These are phyloP conservation scores for Yamadazyma oceani DNA, from an alignment of 1,139 yeast species.

Conservation along the genomic window DNA sequence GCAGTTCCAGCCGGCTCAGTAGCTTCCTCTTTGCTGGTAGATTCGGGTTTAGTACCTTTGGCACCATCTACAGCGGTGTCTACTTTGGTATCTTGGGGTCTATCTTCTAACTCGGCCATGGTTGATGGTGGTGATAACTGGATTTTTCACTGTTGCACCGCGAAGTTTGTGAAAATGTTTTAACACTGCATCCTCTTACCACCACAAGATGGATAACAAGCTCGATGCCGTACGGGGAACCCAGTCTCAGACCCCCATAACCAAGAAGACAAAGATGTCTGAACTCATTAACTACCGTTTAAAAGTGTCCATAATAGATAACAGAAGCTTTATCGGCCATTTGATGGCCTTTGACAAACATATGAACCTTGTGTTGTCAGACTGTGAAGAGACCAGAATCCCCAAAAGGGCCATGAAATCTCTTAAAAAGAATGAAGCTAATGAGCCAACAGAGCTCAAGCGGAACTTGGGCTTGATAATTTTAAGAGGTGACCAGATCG, in stretches of 20 bases:
- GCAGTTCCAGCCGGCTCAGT: slow-evolving; percentile 10
- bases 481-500: slow-evolving; percentile 84
- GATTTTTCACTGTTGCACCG: slow-evolving; percentile 6
- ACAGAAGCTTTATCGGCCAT: slow-evolving; percentile 74
- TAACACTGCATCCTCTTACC: no score
- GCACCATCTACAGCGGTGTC: slow-evolving; percentile 8
- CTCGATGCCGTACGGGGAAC: no score
- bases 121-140: slow-evolving; percentile 1
- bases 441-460: slow-evolving; percentile 50
- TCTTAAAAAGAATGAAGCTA: slow-evolving; percentile 31
- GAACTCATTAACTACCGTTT: slow-evolving; percentile 75
- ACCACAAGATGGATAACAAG: no score
- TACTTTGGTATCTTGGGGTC: slow-evolving; percentile 4
- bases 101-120: slow-evolving; percentile 3
- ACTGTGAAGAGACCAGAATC: slow-evolving; percentile 79
- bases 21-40: slow-evolving; percentile 8
- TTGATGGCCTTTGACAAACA: slow-evolving; percentile 86
- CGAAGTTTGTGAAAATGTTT: slow-evolving; percentile 5
- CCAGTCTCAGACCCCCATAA: slow-evolving; percentile 3
- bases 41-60: slow-evolving; percentile 3
- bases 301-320: slow-evolving; percentile 71
- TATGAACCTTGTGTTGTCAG: slow-evolving; percentile 82
- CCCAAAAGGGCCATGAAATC: slow-evolving; percentile 58
- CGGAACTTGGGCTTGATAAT: slow-evolving; percentile 79
- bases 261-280: slow-evolving; percentile 56